These are phyloP conservation scores for Paracoccidioides brasiliensis DNA, from an alignment of 2,329 filamentous ascomycete species.

Conservation along the genomic window DNA sequence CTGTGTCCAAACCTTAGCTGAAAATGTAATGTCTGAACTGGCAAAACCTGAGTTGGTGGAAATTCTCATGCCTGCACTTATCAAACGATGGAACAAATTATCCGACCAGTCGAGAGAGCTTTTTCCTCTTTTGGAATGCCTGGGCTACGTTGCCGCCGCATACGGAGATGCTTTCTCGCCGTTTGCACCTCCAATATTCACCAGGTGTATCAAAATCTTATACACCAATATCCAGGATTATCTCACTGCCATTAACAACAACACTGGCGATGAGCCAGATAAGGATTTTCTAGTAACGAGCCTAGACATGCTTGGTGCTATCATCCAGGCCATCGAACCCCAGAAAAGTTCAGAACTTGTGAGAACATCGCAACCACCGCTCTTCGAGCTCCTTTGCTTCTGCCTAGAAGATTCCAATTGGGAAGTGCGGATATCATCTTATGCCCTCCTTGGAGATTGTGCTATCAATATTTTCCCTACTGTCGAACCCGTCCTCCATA, in stretches of 20 bases:
- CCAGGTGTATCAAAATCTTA: constrained; percentile 78
- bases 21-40: constrained; percentile 72
- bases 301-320: constrained; percentile 80
- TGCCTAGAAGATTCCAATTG: constrained; percentile 87
- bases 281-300: constrained; percentile 97
- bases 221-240: constrained; percentile 80
- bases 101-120: constrained; percentile 82
- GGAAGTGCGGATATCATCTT: constrained; percentile 91
- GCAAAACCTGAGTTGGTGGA: constrained; percentile 69
- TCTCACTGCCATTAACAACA: constrained; percentile 54
- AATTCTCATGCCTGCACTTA: constrained; percentile 83
- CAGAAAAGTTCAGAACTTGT: constrained; percentile 66
- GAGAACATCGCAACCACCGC: constrained; percentile 58
- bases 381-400: constrained; percentile 81
- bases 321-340: constrained; percentile 75
- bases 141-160: constrained; percentile 85
- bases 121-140: constrained; percentile 88
- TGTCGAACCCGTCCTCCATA: constrained; percentile 58
- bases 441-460: constrained; percentile 86
- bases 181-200: constrained; percentile 77
- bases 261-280: constrained; percentile 63
- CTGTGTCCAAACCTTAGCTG: constrained; percentile 91
- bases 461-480: constrained; percentile 83
- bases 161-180: constrained; percentile 70
- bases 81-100: constrained; percentile 75